phyloP scores from a whole-genome alignment of 306 rosid genomes.

The Cucumis melo region DNA sequence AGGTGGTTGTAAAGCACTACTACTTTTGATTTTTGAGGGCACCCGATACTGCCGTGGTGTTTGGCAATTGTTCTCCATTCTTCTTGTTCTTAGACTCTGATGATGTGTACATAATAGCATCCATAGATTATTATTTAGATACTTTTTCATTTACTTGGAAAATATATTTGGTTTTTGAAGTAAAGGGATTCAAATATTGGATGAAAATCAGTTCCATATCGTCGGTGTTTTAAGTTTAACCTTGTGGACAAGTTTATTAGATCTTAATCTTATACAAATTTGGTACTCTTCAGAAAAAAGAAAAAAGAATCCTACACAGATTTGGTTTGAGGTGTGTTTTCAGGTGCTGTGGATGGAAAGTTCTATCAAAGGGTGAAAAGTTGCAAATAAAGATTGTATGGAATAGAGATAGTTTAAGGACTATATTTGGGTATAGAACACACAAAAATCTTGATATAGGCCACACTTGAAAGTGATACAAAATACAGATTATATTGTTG shows the following conservation, averaged over 20 bases:
- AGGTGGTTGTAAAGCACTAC: conserved; percentile 6
- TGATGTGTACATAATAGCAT: neutral
- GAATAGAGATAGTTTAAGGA: neutral
- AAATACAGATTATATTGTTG: neutral
- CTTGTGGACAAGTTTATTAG: neutral
- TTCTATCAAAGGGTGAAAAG: neutral
- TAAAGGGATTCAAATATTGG: neutral
- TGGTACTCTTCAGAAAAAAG: no score
- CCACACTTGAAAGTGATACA: neutral
- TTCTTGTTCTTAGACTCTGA: neutral
- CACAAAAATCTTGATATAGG: neutral
- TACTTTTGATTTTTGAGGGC: neutral
- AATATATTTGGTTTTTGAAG: neutral
- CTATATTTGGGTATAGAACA: neutral
- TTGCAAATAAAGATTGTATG: neutral
- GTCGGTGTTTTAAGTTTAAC: neutral
- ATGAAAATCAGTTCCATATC: neutral
- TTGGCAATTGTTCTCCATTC: neutral
- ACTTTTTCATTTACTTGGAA: neutral
- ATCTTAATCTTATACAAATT: neutral
- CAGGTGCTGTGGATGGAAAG: no score
- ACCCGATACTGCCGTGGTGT: conserved; percentile 1
- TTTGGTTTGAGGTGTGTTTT: no score
- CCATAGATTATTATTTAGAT: neutral
- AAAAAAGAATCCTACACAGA: no score